Base-by-base conservation (phyloP, 1,284 basidiomycete species). In the Coniferiporia weirii region DNA sequence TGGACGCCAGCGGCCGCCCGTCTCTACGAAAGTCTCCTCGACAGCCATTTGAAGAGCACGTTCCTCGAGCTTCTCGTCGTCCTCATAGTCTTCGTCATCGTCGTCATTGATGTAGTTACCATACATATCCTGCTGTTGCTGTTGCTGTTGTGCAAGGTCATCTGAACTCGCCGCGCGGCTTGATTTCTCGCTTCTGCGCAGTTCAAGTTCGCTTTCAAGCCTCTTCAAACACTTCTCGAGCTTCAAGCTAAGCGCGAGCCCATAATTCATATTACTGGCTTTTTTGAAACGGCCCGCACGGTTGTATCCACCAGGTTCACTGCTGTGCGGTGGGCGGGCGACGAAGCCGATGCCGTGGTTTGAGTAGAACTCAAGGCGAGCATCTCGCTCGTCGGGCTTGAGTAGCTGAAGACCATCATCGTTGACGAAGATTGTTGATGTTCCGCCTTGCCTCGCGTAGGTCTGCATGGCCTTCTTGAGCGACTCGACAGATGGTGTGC, bases 231-330 rank as follows among this genome's bases (percentile, higher is more conserved):
- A 82, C 68, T 83, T 82, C 72, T 95, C 91, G 66, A 90, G 79
- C 62, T 82, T 81, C 46, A 93, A 72, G 15, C 87, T 90, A 5
- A 93, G 76, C 48, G 77, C 76, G 35, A 91, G 80, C 1, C 81
- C 90, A 69, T 91, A 93, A 72, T 95, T 95, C 87, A 94, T 90
- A 72, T 95, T 94, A 0, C 84, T 87, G 0, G 90, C 91, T 72
- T 94, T 94, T 79, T 94, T 93, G 79, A 93, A 94, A 34, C 90
- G 83, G 61, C 93, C 93, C n/a, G 89, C 87, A 56, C 93, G 88
- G 57, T 82, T 79, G 75, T 84, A 94, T 0, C 89, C 90, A 66
- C 82, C 82, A 17, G 70, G 65, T 44, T 76, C 69, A 65, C 73
- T 73, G 66, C 84, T 81, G 69, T 89, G 84, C 50, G 78, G 78